phyloP scores from a whole-genome alignment of 345 rosid species.

The Sisymbrium irio region DNA sequence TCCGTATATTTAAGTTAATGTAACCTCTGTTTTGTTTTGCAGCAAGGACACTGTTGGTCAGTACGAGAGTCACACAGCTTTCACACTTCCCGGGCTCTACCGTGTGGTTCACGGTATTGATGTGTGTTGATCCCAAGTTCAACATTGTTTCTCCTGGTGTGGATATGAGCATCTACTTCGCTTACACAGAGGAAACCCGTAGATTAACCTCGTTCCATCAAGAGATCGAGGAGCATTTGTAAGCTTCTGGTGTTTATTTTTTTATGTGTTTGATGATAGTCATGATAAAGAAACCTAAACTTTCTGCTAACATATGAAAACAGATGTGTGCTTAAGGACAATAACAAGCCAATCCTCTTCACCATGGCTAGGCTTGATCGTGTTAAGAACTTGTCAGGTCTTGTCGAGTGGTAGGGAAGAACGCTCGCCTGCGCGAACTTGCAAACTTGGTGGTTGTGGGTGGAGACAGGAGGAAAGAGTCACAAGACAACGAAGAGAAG shows the following conservation, averaged over 20 bases:
- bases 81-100: conserved; percentile 75
- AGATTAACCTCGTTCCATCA: conserved; percentile 62
- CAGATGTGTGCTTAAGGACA: conserved; percentile 77
- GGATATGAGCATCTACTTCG: conserved; percentile 69
- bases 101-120: conserved; percentile 79
- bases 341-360: conserved; percentile 72
- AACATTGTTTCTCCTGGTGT: conserved; percentile 90
- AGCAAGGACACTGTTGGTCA: conserved; percentile 84
- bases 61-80: conserved; percentile 82
- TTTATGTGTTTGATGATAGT: not conserved
- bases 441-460: conserved; percentile 89
- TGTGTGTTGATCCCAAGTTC: conserved; percentile 81
- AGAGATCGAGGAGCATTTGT: conserved; percentile 76
- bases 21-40: conserved; percentile 20
- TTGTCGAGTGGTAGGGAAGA: conserved; percentile 94
- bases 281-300: not conserved
- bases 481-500: conserved; percentile 78
- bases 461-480: conserved; percentile 86
- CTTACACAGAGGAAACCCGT: conserved; percentile 55
- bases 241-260: conserved; percentile 23
- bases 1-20: not conserved
- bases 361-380: conserved; percentile 95
- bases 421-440: conserved; percentile 53
- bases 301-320: not conserved
- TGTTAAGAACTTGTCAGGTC: conserved; percentile 79